These are phyloP conservation scores for Fraxinus nigra DNA, from an alignment of 305 asterid species.

Conservation along the genomic window DNA sequence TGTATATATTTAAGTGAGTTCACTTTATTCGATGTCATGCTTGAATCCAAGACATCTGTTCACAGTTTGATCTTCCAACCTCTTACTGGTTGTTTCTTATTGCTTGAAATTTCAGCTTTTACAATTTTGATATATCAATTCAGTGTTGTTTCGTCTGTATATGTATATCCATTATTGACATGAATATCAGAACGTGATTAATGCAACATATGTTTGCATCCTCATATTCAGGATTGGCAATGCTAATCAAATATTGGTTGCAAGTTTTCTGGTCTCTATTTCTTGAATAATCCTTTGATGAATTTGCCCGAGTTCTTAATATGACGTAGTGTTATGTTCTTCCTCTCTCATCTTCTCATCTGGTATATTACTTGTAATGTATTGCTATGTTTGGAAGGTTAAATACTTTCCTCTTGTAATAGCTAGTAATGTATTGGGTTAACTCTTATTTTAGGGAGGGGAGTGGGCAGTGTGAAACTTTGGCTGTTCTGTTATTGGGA, in stretches of 20 bases:
- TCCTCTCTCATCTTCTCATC: background rate
- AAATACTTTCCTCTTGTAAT: background rate
- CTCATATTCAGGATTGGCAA: background rate
- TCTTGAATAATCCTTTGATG: background rate
- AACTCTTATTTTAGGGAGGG: background rate
- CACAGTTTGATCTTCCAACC: slow-evolving; percentile 11
- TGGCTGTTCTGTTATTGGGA: background rate
- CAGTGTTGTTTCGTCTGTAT: background rate
- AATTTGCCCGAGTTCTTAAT: background rate
- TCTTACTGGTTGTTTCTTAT: slow-evolving; percentile 9
- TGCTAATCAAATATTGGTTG: background rate
- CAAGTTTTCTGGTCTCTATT: background rate
- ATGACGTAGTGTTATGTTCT: background rate
- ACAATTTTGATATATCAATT: background rate
- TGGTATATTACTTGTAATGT: background rate
- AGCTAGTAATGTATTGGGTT: background rate
- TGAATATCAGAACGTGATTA: background rate
- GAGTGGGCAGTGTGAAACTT: background rate
- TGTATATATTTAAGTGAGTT: slow-evolving; percentile 46
- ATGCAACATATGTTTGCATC: background rate
- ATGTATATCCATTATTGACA: background rate
- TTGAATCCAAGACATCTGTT: slow-evolving; percentile 25
- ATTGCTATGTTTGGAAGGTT: background rate
- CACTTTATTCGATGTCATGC: slow-evolving; percentile 22
- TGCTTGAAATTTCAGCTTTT: slow-evolving; percentile 8